Evolutionary conservation across 352 stramenopile species (phyloP).

Genomic region (Pythium chondricola): DNA sequence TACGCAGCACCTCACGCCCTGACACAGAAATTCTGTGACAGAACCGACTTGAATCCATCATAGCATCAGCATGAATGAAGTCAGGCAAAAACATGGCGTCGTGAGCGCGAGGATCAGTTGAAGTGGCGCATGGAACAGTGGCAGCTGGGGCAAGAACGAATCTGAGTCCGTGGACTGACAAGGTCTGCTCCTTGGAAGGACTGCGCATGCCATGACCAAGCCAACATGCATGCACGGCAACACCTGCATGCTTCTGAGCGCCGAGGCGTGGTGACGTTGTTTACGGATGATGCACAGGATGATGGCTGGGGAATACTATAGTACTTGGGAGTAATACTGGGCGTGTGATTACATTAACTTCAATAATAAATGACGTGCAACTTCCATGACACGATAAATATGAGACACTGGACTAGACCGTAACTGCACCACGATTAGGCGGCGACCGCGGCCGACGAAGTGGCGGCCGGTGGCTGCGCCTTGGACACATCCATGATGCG

Average conservation of each 20-base stretch:
- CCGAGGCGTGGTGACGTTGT: neutral
- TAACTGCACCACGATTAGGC: slow-evolving; percentile 9
- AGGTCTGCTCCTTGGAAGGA: too few relatives aligned
- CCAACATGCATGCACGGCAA: neutral
- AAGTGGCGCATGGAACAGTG: too few relatives aligned
- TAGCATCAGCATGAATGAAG: neutral
- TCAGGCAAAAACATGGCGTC: too few relatives aligned
- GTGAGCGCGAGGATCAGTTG: neutral
- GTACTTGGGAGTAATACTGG: too few relatives aligned
- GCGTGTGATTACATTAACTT: too few relatives aligned
- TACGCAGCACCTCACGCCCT: too few relatives aligned
- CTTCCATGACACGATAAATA: too few relatives aligned
- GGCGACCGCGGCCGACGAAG: slow-evolving; percentile 8
- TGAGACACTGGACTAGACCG: too few relatives aligned
- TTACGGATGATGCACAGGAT: neutral
- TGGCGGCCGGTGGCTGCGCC: slow-evolving; percentile 8
- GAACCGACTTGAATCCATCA: neutral
- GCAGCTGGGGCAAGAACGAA: too few relatives aligned
- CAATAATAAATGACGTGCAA: too few relatives aligned
- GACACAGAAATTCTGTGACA: neutral
- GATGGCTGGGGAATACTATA: neutral
- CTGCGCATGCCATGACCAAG: neutral
- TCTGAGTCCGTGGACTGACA: neutral
- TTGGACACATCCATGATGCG: slow-evolving; percentile 25
- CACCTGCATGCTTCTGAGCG: neutral